Evolutionary conservation across 768 basidiomycete species (phyloP), one percentile per base, ranked within the genome.

Genomic region (Lepiota venenata): DNA sequence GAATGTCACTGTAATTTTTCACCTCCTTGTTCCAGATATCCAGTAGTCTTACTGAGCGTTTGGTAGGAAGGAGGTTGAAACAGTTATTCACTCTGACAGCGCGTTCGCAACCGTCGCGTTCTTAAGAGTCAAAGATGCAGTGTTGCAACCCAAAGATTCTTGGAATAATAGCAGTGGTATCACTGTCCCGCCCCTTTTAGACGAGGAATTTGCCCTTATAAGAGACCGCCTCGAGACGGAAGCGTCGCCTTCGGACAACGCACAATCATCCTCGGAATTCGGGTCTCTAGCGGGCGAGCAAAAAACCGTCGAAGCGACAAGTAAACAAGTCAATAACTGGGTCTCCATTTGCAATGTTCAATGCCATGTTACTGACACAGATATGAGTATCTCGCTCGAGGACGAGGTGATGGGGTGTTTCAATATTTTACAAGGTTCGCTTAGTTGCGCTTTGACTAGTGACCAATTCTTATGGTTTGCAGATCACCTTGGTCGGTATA

Each of bases 71-170:
- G 81, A 85, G 42, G 78, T 79, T 0, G 85, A 92, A 60, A 81
- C 80, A 0, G 83, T 95, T 38, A 81, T 90, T 40, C 87, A 89
- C 61, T 85, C 87, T 5, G 86, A 89, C 69, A 89, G 77, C 55
- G 87, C 85, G 63, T 88, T 95, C 63, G 91, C 91, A 0, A 88
- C 91, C 1, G 95, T 98, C 35, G 96, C 97, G 12, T 98, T 88
- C 70, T 72, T 98, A 15, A 83, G 90, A 52, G 80, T 98, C 55
- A 87, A 87, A 63, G 66, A 72, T 6, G 93, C 91, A 0, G 64
- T 69, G 3, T 71, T 98, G 27, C 77, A 79, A 56, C 61, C 72
- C 4, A 98, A 95, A 38, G 54, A 58, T 65, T 5, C 54, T 4
- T 15, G 27, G 7, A 16, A 18, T 14, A 29, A 40, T 6, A 18